phyloP scores from a whole-genome alignment of 768 basidiomycete species.

The Phaeotremella fagi region DNA sequence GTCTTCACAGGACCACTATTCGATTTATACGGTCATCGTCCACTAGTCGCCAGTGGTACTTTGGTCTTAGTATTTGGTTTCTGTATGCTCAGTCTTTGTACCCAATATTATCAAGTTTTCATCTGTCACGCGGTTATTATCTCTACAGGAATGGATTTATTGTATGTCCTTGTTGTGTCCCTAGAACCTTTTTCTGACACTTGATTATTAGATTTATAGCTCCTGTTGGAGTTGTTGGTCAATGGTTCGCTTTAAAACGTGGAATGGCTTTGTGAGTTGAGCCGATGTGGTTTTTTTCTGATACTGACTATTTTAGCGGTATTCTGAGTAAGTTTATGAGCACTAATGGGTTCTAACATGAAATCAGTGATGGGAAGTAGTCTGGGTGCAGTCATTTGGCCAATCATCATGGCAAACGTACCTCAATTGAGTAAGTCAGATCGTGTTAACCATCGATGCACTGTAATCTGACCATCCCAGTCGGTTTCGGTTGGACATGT shows the following conservation, averaged over 20 bases:
- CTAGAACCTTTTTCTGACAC: neutral
- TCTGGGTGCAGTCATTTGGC: conserved; percentile 15
- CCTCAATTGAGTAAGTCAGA: conserved; percentile 1
- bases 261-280: conserved; percentile 25
- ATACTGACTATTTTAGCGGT: conserved; percentile 1
- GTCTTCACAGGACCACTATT: conserved; percentile 28
- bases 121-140: conserved; percentile 19
- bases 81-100: conserved; percentile 15
- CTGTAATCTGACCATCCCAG: conserved; percentile 2
- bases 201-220: conserved; percentile 17
- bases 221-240: conserved; percentile 20
- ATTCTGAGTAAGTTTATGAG: conserved; percentile 4
- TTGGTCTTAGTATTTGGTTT: conserved; percentile 13
- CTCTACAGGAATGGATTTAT: conserved; percentile 21
- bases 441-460: neutral
- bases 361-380: too few relatives aligned
- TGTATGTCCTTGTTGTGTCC: conserved; percentile 10
- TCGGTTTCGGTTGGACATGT: conserved; percentile 31
- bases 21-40: conserved; percentile 21
- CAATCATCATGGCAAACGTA: conserved; percentile 7
- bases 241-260: conserved; percentile 21
- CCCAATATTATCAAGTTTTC: conserved; percentile 23
- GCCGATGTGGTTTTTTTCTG: neutral
- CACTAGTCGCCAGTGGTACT: conserved; percentile 13
- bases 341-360: too few relatives aligned